Evolutionary conservation across 2,329 filamentous ascomycete genomes (phyloP).

Genomic region (Neopestalotiopsis sp.): DNA sequence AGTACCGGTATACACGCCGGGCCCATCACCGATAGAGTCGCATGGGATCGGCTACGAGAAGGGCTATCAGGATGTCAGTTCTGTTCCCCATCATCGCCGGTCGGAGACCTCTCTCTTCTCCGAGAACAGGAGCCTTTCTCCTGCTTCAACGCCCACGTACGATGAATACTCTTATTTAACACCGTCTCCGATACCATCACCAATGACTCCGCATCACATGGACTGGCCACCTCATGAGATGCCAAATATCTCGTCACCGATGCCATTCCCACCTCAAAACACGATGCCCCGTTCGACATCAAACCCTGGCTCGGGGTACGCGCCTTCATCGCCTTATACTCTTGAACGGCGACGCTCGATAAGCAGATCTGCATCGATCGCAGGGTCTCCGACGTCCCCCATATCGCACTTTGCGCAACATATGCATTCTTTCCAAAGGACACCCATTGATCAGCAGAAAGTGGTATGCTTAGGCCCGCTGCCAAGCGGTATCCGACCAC

Average conservation of each 20-base stretch:
- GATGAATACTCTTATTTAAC: constrained; percentile 40
- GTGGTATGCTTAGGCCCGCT: constrained; percentile 62
- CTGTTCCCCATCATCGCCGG: constrained; percentile 40
- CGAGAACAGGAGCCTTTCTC: constrained; percentile 31
- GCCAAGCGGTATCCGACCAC: constrained; percentile 52
- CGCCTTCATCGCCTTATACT: constrained; percentile 29
- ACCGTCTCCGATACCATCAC: constrained; percentile 46
- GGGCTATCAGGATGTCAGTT: constrained; percentile 43
- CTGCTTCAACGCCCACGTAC: constrained; percentile 40
- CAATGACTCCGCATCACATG: constrained; percentile 49
- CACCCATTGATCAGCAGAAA: constrained; percentile 57
- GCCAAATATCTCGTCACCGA: constrained; percentile 49
- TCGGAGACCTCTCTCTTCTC: constrained; percentile 34
- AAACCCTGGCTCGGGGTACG: constrained; percentile 31
- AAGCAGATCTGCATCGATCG: constrained; percentile 35
- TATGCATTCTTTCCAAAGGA: constrained; percentile 47
- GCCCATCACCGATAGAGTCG: constrained; percentile 41
- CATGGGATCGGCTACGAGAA: constrained; percentile 22
- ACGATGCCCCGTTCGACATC: constrained; percentile 34
- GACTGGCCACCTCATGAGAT: constrained; percentile 47
- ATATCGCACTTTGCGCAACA: constrained; percentile 31
- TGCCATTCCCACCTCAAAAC: constrained; percentile 40
- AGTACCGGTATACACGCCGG: constrained; percentile 54
- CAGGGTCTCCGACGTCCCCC: constrained; percentile 28
- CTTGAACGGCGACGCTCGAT: constrained; percentile 30